Conservation (phyloP, 805 yeast genomes). For the Candida manassasensis region DNA sequence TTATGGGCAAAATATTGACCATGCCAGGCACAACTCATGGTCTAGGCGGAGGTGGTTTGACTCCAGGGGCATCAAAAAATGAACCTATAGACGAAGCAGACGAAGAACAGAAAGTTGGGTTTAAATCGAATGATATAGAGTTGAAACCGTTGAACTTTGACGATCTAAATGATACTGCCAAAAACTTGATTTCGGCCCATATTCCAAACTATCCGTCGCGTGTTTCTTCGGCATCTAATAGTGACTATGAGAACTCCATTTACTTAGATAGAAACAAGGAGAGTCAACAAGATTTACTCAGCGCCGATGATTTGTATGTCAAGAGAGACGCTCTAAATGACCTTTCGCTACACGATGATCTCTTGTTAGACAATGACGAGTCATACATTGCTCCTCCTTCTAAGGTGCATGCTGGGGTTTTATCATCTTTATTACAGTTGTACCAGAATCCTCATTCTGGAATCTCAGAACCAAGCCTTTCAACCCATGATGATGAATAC, state of each 20-base stretch:
- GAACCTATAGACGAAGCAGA: constrained; percentile 21
- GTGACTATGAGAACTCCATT: constrained; percentile 6
- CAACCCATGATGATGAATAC: constrained; percentile 12
- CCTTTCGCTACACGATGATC: constrained; percentile 16
- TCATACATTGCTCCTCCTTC: constrained; percentile 39
- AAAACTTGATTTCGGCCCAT: constrained; percentile 49
- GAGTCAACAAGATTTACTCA: constrained; percentile 31
- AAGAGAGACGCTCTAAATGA: constrained; percentile 13
- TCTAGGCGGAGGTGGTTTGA: constrained; percentile 38
- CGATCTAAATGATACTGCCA: constrained; percentile 48
- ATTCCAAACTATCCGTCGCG: constrained; percentile 18
- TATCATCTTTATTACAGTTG: constrained; percentile 69
- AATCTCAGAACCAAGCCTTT: constrained; percentile 22
- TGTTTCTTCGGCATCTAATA: constrained; percentile 5
- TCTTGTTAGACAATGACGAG: constrained; percentile 29
- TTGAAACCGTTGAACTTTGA: constrained; percentile 40
- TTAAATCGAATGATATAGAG: constrained; percentile 38
- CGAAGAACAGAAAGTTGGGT: constrained; percentile 33
- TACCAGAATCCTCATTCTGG: constrained; percentile 47
- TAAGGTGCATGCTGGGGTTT: constrained; percentile 78
- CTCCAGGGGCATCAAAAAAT: constrained; percentile 32
- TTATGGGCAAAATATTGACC: constrained; percentile 33
- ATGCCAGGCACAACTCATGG: constrained; percentile 20
- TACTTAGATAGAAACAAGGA: constrained; percentile 36
- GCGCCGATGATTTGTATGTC: constrained; percentile 16